Evolutionary conservation across 2,329 filamentous ascomycete genomes (phyloP).

Genomic region (Cladosporium colombiae): DNA sequence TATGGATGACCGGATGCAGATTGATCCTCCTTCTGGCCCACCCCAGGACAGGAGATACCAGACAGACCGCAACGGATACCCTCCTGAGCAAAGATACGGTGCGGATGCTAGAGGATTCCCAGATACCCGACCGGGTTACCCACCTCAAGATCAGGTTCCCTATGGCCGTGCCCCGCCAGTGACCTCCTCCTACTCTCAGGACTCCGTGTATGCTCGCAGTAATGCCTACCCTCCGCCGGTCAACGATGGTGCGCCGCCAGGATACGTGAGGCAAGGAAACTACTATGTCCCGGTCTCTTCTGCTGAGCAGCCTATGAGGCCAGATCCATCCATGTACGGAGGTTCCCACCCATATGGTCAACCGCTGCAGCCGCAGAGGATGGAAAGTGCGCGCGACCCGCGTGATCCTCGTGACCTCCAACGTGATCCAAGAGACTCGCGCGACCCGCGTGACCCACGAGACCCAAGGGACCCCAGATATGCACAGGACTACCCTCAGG

Average conservation of each 20-base stretch:
- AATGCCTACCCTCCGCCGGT: constrained; percentile 26
- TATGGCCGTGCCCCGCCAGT: constrained; percentile 27
- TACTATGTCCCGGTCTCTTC: constrained; percentile 37
- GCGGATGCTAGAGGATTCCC: constrained; percentile 27
- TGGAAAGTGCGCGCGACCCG: constrained; percentile 25
- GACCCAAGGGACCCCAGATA: constrained; percentile 28
- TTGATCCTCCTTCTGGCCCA: constrained; percentile 29
- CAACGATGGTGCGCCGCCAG: constrained; percentile 36
- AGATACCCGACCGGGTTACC: constrained; percentile 22
- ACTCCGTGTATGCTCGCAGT: constrained; percentile 34
- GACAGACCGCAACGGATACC: constrained; percentile 26
- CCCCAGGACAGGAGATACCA: constrained; percentile 22
- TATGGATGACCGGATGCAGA: constrained; percentile 28
- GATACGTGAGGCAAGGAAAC: constrained; percentile 38
- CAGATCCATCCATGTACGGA: constrained; percentile 14
- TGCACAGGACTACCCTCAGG: constrained; percentile 32
- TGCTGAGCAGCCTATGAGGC: constrained; percentile 28
- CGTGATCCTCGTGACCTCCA: constrained; percentile 9
- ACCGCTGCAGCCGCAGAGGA: constrained; percentile 19
- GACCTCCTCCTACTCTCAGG: constrained; percentile 31
- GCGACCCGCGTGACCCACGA: constrained; percentile 12
- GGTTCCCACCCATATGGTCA: constrained; percentile 9
- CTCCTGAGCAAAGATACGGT: constrained; percentile 27
- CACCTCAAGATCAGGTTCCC: constrained; percentile 5
- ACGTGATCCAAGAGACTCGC: constrained; percentile 13